phyloP scores from a whole-genome alignment of 2,329 filamentous ascomycete genomes.

The Mollisia scopiformis region DNA sequence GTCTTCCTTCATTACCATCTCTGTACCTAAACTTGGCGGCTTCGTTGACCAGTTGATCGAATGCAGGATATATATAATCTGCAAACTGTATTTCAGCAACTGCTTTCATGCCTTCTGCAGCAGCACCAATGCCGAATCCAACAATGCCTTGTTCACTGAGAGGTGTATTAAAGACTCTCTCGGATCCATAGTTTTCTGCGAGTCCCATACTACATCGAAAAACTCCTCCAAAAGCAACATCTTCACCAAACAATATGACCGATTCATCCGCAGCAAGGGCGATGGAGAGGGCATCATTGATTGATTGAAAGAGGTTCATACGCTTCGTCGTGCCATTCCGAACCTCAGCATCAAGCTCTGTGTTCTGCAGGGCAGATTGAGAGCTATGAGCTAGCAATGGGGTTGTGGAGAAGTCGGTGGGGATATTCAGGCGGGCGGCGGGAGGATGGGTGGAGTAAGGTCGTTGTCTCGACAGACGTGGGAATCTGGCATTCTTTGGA shows the following conservation, averaged over 20 bases:
- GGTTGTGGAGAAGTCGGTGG: constrained; percentile 84
- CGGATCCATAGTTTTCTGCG: constrained; percentile 81
- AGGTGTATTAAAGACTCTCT: constrained; percentile 95
- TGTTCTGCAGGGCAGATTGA: constrained; percentile 68
- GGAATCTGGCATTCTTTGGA: constrained; percentile 4
- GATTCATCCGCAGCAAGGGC: constrained; percentile 83
- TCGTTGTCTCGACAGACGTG: constrained; percentile 11
- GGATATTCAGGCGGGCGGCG: constrained; percentile 75
- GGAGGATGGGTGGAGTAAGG: constrained; percentile 45
- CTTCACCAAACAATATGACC: constrained; percentile 92
- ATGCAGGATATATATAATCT: constrained; percentile 77
- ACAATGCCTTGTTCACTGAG: constrained; percentile 92
- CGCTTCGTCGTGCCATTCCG: constrained; percentile 76
- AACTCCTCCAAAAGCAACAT: constrained; percentile 95
- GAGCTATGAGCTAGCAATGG: constrained; percentile 81
- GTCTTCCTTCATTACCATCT: constrained; percentile 57
- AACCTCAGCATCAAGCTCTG: constrained; percentile 69
- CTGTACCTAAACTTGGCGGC: constrained; percentile 73
- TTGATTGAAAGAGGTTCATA: constrained; percentile 91
- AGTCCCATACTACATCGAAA: constrained; percentile 94
- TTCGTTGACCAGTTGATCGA: constrained; percentile 79
- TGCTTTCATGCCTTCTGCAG: constrained; percentile 88
- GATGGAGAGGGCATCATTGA: constrained; percentile 86
- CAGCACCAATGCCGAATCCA: constrained; percentile 89
- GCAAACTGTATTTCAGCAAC: constrained; percentile 88